Conservation (phyloP, 2,329 filamentous ascomycete genomes). For the Sarocladium kiliense region DNA sequence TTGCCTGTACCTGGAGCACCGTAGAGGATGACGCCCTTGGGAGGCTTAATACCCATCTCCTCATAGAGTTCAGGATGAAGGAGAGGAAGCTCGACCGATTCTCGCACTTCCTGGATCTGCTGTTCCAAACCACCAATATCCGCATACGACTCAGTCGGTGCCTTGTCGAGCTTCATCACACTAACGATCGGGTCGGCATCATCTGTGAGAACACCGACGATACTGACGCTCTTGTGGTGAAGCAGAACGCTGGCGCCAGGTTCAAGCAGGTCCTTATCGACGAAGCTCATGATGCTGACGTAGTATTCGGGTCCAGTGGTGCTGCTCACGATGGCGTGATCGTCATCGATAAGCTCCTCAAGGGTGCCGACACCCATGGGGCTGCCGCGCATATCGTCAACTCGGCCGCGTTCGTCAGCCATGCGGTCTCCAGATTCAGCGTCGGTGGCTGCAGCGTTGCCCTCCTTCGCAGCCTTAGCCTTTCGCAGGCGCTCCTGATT, state of each 20-base stretch:
- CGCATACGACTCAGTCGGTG: constrained; percentile 94
- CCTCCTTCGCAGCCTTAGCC: constrained; percentile 75
- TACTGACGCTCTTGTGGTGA: constrained; percentile 96
- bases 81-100: constrained; percentile 92
- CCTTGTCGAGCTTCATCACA: constrained; percentile 99
- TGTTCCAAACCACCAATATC: constrained; percentile 94
- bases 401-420: constrained; percentile 88
- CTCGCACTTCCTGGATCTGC: constrained; percentile 96
- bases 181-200: constrained; percentile 93
- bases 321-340: constrained; percentile 97
- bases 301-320: constrained; percentile 98
- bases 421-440: constrained; percentile 67
- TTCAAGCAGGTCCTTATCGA: constrained; percentile 96
- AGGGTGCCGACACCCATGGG: constrained; percentile 98
- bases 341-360: constrained; percentile 98
- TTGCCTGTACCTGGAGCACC: constrained; percentile 96
- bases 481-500: constrained; percentile 96
- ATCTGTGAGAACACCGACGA: constrained; percentile 94
- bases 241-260: constrained; percentile 91
- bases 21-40: constrained; percentile 98
- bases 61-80: constrained; percentile 97
- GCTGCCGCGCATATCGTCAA: constrained; percentile 97
- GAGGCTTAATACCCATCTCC: constrained; percentile 99
- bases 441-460: constrained; percentile 60
- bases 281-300: constrained; percentile 99